These are phyloP conservation scores for Talaromyces stipitatus DNA, from an alignment of 495 filamentous ascomycete species.

Conservation along the genomic window DNA sequence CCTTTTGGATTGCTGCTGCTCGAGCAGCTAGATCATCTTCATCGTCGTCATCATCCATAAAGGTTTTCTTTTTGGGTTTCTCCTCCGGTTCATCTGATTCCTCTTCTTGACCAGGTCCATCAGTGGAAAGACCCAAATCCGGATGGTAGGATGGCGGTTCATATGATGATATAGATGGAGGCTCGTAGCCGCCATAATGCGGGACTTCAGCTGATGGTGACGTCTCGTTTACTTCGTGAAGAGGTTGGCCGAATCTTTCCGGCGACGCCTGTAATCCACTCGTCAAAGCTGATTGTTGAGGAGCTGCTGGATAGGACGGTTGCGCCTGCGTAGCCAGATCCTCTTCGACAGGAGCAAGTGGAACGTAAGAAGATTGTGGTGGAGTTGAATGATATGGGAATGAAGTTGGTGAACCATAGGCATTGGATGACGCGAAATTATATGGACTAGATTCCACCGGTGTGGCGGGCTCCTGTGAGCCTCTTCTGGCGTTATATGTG, in stretches of 20 bases:
- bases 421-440: slow-evolving; percentile 14
- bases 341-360: slow-evolving; percentile 39
- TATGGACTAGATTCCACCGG: slow-evolving; percentile 28
- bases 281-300: slow-evolving; percentile 21
- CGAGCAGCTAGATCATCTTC: slow-evolving; percentile 42
- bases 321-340: slow-evolving; percentile 25
- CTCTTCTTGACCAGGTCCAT: slow-evolving; percentile 15
- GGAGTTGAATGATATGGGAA: slow-evolving; percentile 41
- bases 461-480: slow-evolving; percentile 32
- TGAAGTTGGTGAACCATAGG: slow-evolving; percentile 29
- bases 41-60: slow-evolving; percentile 69
- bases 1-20: slow-evolving; percentile 45
- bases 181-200: slow-evolving; percentile 17
- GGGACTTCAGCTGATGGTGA: slow-evolving; percentile 5
- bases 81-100: slow-evolving; percentile 22
- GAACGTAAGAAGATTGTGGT: slow-evolving; percentile 41
- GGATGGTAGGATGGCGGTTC: slow-evolving; percentile 29
- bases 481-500: slow-evolving; percentile 27
- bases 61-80: slow-evolving; percentile 66
- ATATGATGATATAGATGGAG: slow-evolving; percentile 20
- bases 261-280: slow-evolving; percentile 10
- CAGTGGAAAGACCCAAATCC: slow-evolving; percentile 9
- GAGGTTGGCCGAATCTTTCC: slow-evolving; percentile 13
- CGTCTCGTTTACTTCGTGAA: slow-evolving; percentile 3
- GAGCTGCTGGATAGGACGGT: slow-evolving; percentile 8